Evolutionary conservation across 768 basidiomycete genomes (phyloP), one percentile per base, ranked within the genome.

Genomic region (Tylopilus felleus): DNA sequence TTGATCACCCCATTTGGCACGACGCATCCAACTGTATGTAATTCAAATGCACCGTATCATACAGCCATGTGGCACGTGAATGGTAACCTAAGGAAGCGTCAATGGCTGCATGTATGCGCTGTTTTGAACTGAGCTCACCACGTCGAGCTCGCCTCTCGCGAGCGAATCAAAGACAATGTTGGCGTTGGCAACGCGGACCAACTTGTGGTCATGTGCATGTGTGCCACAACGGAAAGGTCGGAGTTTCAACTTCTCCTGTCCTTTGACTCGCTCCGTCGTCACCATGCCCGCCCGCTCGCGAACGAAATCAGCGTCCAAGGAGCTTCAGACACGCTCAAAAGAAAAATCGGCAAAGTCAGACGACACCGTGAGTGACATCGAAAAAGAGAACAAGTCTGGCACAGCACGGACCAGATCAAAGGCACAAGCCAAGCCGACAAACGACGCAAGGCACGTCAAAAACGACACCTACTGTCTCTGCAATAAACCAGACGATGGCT

Each of bases 401-500:
- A 47, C 56, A 19, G 35, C 56, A 21, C 57, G 57, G 35, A 59
- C 48, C 14, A 69, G 66, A 57, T 55, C 62, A 56, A 71, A 68
- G 53, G 17, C 51, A 21, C 61, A 45, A 29, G 9, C 53, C 38
- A 64, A 58, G 47, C 53, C 55, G 13, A 27, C 64, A 42, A 59
- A 55, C 57, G 59, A 60, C 17, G 46, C 61, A 45, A 59, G 48
- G 31, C 49, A 42, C 21, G 5, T 45, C 52, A 36, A 65, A 67
- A 54, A 53, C 53, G 61, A 63, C 53, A 67, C 63, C 28, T 62
- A 66, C 36, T 93, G 90, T 72, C 70, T 78, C 1, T 93, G 91
- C 68, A 75, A 77, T 22, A 78, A 79, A 46, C 80, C 78, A 36
- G 86, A 92, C 67, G 86, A 90, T 72, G 90, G 87, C 29, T 78